These are phyloP conservation scores for Leccinum subspadiceum DNA, from an alignment of 1,284 basidiomycete species.

Conservation along the genomic window DNA sequence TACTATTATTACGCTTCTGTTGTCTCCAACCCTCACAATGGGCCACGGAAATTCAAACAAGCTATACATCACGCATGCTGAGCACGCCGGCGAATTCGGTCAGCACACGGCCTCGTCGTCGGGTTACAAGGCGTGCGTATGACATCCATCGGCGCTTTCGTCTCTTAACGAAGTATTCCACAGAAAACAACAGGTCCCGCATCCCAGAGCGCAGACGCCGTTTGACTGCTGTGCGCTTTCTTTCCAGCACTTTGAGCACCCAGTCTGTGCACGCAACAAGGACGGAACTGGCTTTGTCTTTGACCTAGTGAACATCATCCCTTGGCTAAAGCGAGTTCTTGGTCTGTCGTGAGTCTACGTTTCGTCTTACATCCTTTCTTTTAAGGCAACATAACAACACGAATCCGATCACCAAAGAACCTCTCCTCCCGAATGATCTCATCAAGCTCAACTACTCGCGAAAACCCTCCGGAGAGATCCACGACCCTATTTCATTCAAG, in stretches of 20 bases:
- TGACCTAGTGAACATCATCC: constrained; percentile 87
- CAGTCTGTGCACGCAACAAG: constrained; percentile 80
- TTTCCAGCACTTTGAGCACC: constrained; percentile 87
- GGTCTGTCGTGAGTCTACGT: constrained; percentile 10
- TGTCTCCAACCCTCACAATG: constrained; percentile 42
- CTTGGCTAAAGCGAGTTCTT: constrained; percentile 83
- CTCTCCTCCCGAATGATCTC: constrained; percentile 76
- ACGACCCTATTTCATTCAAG: constrained; percentile 93
- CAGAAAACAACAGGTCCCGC: constrained; percentile 66
- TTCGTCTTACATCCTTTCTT: constrained; percentile 19
- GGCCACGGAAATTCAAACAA: constrained; percentile 86
- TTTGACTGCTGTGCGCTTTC: constrained; percentile 93
- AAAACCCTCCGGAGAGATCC: constrained; percentile 76
- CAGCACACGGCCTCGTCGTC: constrained; percentile 71
- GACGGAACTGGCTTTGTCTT: constrained; percentile 83
- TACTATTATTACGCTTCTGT: neutral
- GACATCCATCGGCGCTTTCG: neutral
- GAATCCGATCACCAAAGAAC: constrained; percentile 86
- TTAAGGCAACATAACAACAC: constrained; percentile 70
- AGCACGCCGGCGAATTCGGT: constrained; percentile 75
- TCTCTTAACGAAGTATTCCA: constrained; percentile 7
- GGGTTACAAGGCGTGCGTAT: constrained; percentile 65
- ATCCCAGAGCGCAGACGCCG: constrained; percentile 64
- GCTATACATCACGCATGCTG: constrained; percentile 82
- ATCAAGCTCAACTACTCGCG: constrained; percentile 87